A percentile compares a stretch with the other conserved stretches of the same genome.
Conservation (phyloP, 73 alveolate genomes). For the Uronychia binucleata region DNA sequence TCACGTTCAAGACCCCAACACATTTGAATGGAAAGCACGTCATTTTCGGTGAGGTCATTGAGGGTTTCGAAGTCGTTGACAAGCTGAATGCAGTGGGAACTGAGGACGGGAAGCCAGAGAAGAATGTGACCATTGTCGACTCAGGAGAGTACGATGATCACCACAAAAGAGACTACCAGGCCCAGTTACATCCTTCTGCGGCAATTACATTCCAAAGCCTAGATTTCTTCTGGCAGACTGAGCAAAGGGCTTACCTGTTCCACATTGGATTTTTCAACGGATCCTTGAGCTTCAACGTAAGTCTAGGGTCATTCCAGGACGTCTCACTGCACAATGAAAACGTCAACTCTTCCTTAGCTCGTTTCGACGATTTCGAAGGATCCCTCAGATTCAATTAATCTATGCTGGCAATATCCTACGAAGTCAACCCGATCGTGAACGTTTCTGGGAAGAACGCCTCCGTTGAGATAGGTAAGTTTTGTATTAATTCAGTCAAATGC, state of each 20-base stretch:
- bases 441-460: too few species aligned
- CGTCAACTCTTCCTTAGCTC: not conserved
- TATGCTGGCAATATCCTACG: too few species aligned
- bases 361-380: not conserved
- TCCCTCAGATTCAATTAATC: too few species aligned
- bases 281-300: not conserved
- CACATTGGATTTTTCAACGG: not conserved
- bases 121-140: constrained; percentile 25
- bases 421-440: too few species aligned
- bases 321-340: not conserved
- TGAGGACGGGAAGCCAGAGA: constrained; percentile 27
- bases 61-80: constrained; percentile 32
- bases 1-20: constrained; percentile 43
- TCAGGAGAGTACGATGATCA: constrained; percentile 31
- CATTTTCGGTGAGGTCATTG: constrained; percentile 46
- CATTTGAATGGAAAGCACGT: constrained; percentile 56
- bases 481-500: too few species aligned
- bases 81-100: constrained; percentile 38
- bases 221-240: not conserved
- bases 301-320: not conserved
- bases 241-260: not conserved
- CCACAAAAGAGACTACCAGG: not conserved
- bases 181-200: not conserved
- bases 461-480: too few species aligned
- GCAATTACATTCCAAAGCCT: not conserved